Evolutionary conservation across 257 asterid species (phyloP).

Genomic region (Marsdenia floribunda): DNA sequence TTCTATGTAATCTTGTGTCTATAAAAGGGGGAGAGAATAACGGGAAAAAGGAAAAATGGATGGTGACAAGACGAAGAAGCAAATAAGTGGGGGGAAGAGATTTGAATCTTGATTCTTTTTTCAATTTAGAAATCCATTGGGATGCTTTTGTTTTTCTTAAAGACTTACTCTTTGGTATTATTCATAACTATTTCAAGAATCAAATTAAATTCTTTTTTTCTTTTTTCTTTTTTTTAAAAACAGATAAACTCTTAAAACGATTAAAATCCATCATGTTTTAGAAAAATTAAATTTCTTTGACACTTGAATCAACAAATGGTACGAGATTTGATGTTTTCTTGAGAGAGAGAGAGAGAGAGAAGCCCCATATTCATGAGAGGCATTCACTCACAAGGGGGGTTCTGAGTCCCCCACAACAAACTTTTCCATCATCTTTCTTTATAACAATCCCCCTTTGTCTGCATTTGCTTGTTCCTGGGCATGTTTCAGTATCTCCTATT

Average conservation of each 20-base stretch:
- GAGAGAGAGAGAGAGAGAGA: not conserved
- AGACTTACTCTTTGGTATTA: no score
- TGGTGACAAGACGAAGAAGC: conserved; percentile 17
- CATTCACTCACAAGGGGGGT: not conserved
- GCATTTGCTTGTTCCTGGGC: conserved; percentile 19
- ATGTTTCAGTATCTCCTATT: conserved; percentile 3
- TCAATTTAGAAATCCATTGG: conserved; percentile 4
- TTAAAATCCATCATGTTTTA: no score
- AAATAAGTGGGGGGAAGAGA: not conserved
- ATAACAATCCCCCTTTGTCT: conserved; percentile 8
- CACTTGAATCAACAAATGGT: no score
- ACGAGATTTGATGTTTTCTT: no score
- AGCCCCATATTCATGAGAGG: not conserved
- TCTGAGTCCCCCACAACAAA: conserved; percentile 11
- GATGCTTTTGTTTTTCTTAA: not conserved
- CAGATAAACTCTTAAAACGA: no score
- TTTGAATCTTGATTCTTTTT: conserved; percentile 5
- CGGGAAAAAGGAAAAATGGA: not conserved
- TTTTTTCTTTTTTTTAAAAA: no score
- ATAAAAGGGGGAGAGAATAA: conserved; percentile 4
- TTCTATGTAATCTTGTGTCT: not conserved
- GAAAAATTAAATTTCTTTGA: no score
- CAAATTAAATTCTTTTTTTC: no score
- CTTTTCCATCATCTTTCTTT: conserved; percentile 1
- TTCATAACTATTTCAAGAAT: no score